Percentiles rank a stretch among this genome's conserved stretches.
These are phyloP conservation scores for Candida golubevii DNA, from an alignment of 805 yeast genomes.

Conservation along the genomic window DNA sequence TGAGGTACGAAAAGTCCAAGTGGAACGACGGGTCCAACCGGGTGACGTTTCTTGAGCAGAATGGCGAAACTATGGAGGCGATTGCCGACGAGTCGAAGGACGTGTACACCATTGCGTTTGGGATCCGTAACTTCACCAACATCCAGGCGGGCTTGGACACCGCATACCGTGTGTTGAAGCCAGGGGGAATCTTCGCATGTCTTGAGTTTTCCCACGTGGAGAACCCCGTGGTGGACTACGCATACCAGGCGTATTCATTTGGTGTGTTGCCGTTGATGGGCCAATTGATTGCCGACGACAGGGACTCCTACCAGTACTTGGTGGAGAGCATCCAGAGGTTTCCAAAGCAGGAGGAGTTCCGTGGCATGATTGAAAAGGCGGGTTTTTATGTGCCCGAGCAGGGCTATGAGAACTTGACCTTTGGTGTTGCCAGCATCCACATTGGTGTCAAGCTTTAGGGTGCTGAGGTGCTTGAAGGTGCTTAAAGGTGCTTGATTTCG, in stretches of 20 bases:
- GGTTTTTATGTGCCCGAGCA: conserved; percentile 84
- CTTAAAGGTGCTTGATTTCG: background rate
- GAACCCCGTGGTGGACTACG: conserved; percentile 65
- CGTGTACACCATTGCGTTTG: conserved; percentile 93
- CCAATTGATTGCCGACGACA: conserved; percentile 89
- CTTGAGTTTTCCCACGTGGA: conserved; percentile 91
- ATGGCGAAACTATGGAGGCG: conserved; percentile 84
- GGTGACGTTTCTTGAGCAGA: conserved; percentile 79
- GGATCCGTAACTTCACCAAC: conserved; percentile 94
- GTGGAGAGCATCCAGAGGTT: conserved; percentile 91
- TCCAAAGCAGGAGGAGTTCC: conserved; percentile 89
- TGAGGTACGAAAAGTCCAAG: conserved; percentile 56
- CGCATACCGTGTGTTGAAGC: conserved; percentile 93
- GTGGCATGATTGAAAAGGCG: conserved; percentile 87
- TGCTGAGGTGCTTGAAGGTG: too few relatives aligned
- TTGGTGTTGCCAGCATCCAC: conserved; percentile 94
- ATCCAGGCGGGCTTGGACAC: conserved; percentile 90
- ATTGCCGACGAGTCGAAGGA: conserved; percentile 88
- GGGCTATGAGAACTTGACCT: conserved; percentile 91
- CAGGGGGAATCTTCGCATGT: conserved; percentile 97
- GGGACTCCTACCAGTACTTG: conserved; percentile 92
- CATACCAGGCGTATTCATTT: conserved; percentile 86
- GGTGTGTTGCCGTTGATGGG: conserved; percentile 90
- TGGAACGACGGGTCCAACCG: conserved; percentile 61
- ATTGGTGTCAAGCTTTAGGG: conserved; percentile 83